Base-by-base conservation (phyloP, 1,139 yeast genomes). In the Candida sanyaensis region DNA sequence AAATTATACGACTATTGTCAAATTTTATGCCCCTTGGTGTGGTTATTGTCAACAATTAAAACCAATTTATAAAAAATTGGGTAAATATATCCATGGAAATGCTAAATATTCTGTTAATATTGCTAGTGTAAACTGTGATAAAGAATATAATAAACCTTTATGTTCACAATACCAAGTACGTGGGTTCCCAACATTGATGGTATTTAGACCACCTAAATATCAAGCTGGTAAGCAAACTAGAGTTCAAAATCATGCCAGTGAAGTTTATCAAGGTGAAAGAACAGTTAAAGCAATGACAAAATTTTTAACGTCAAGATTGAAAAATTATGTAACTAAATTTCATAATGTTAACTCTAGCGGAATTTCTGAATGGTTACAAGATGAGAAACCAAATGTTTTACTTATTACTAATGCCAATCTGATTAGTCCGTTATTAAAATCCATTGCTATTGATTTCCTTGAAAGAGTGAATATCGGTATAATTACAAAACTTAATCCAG, bases 11-110 rank as follows among this genome's bases (percentile, higher is more conserved):
- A 71, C 96, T 2, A 71, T 92, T 6, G 95, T 93, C 17, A 92
- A 91, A 66, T 93, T 92, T 63, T 93, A 93, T 64, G 98, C 98
- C 4, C 98, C 98, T 34, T 93, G 98, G 98, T 93, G 98, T 72
- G 91, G 92, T 1, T 83, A 86, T 61, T 87, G 95, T 59, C 75
- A 80, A 53, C 77, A 81, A 51, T 64, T 87, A 50, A 75, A 77
- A 53, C 79, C 81, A 2, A 73, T 81, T 1, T 86, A 75, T 63
- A 72, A 74, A 48, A 86, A 84, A 59, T 81, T 86, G 21, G 96
- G 90, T 10, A 80, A 79, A 47, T 67, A 69, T 37, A 69, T 88
- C 10, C 75, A 76, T 28, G 54, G 63, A 5, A 77, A 73, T 37
- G 64, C 73, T 27, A 86, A 86, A 43, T 67, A 82, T 45, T 75